Evolutionary conservation across 208 protist genomes (phyloP).

Genomic region (Trypanosomatidae sp.): DNA sequence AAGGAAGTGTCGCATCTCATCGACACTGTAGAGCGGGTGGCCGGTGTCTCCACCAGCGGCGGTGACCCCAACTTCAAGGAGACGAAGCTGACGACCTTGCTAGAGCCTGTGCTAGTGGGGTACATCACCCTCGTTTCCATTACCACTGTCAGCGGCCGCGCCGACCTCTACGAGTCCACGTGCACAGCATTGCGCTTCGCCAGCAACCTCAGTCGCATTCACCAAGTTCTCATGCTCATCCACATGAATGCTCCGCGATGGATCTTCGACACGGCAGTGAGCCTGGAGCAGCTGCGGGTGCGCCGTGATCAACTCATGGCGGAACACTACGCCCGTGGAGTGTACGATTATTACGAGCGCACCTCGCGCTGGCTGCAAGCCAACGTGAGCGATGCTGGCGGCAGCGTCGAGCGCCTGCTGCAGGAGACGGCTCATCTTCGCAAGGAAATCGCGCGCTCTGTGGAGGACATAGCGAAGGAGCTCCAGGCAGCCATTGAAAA

Average conservation of each 20-base stretch:
- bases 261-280: conserved; percentile 74
- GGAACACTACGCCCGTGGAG: conserved; percentile 68
- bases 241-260: conserved; percentile 81
- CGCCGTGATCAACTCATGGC: conserved; percentile 44
- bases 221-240: conserved; percentile 80
- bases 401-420: conserved; percentile 45
- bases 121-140: conserved; percentile 84
- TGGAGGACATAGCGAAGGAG: conserved; percentile 33
- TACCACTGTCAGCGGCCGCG: conserved; percentile 75
- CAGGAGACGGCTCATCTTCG: conserved; percentile 69
- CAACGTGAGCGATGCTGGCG: conserved; percentile 56
- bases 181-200: conserved; percentile 70
- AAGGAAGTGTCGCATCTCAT: conserved; percentile 70
- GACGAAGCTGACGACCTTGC: conserved; percentile 68
- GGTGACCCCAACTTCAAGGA: conserved; percentile 69
- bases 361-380: conserved; percentile 51
- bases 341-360: conserved; percentile 73
- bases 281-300: conserved; percentile 56
- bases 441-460: conserved; percentile 47
- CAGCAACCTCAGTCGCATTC: conserved; percentile 57
- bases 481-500: conserved; percentile 45
- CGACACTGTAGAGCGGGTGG: conserved; percentile 64
- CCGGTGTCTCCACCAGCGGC: conserved; percentile 36
- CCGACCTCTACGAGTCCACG: conserved; percentile 62
- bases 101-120: conserved; percentile 75